Percentiles rank a stretch among this genome's conserved stretches.
These are phyloP conservation scores for Ceratocystis harringtonii DNA, from an alignment of 2,329 filamentous ascomycete genomes.

Conservation along the genomic window DNA sequence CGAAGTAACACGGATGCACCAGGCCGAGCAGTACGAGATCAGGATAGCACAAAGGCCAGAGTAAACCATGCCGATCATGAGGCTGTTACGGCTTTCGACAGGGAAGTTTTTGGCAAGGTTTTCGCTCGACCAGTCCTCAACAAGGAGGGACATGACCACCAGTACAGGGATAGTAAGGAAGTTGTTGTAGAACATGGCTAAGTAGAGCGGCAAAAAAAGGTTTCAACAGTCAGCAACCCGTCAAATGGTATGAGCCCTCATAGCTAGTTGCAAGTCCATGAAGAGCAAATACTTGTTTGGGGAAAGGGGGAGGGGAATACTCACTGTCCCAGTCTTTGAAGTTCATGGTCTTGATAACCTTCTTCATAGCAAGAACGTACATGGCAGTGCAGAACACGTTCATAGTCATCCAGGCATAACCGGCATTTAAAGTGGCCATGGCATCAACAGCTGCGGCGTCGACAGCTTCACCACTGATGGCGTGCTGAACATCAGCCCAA, in stretches of 20 bases:
- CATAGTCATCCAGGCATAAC: conserved; percentile 94
- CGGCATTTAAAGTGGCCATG: conserved; percentile 80
- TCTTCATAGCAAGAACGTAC: conserved; percentile 86
- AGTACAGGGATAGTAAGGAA: conserved; percentile 89
- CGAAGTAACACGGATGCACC: conserved; percentile 94
- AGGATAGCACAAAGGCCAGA: conserved; percentile 88
- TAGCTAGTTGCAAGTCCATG: too few relatives aligned
- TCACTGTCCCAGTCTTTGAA: conserved; percentile 99
- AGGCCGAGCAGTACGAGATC: conserved; percentile 98
- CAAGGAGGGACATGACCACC: conserved; percentile 60
- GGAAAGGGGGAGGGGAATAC: conserved; percentile 27
- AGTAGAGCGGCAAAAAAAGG: background rate
- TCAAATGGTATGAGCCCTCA: too few relatives aligned
- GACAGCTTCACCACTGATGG: conserved; percentile 46
- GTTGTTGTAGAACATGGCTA: conserved; percentile 99
- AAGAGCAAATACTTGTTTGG: background rate
- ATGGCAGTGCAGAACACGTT: conserved; percentile 91
- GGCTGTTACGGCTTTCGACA: conserved; percentile 56
- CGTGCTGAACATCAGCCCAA: conserved; percentile 91
- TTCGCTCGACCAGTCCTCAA: conserved; percentile 80
- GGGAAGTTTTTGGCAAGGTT: conserved; percentile 88
- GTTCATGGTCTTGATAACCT: conserved; percentile 98
- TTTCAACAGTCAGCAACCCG: background rate
- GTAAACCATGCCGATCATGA: conserved; percentile 81
- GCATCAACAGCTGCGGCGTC: conserved; percentile 51